phyloP scores from a whole-genome alignment of 192 early-diverging fungal genomes.

The Linnemannia elongata region DNA sequence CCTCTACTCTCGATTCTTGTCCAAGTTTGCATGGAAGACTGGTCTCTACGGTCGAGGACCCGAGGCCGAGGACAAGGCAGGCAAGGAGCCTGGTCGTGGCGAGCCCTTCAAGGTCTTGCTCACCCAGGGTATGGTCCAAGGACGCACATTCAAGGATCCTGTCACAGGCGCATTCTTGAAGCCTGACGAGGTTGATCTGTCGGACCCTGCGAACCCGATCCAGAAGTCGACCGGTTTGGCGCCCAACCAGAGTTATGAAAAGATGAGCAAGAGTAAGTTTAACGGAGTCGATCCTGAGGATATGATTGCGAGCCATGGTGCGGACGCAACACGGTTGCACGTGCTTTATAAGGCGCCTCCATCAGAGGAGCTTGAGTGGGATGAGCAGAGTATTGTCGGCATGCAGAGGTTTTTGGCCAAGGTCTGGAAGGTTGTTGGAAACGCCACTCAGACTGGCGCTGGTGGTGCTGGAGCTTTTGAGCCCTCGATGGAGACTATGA shows the following conservation, averaged over 20 bases:
- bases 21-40: constrained; percentile 82
- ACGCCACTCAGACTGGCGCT: constrained; percentile 16
- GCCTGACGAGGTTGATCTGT: constrained; percentile 77
- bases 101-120: constrained; percentile 92
- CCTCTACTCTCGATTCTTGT: constrained; percentile 92
- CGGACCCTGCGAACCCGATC: constrained; percentile 62
- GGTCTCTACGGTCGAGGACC: constrained; percentile 54
- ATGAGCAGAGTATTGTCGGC: constrained; percentile 90
- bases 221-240: constrained; percentile 72
- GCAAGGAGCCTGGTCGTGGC: constrained; percentile 66
- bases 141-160: constrained; percentile 85
- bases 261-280: constrained; percentile 98
- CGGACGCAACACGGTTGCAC: constrained; percentile 87
- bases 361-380: constrained; percentile 92
- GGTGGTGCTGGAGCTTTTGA: not conserved
- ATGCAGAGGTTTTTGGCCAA: constrained; percentile 90
- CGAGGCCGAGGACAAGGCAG: constrained; percentile 33
- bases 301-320: constrained; percentile 76
- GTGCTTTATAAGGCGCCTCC: constrained; percentile 92
- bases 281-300: constrained; percentile 92
- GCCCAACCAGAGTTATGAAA: constrained; percentile 81
- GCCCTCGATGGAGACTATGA: constrained; percentile 50
- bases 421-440: constrained; percentile 70
- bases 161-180: constrained; percentile 80
- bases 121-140: constrained; percentile 97